Evolutionary conservation across 352 stramenopile genomes (phyloP), one percentile per base, ranked within the genome.

Genomic region (Phytophthora fragariae): DNA sequence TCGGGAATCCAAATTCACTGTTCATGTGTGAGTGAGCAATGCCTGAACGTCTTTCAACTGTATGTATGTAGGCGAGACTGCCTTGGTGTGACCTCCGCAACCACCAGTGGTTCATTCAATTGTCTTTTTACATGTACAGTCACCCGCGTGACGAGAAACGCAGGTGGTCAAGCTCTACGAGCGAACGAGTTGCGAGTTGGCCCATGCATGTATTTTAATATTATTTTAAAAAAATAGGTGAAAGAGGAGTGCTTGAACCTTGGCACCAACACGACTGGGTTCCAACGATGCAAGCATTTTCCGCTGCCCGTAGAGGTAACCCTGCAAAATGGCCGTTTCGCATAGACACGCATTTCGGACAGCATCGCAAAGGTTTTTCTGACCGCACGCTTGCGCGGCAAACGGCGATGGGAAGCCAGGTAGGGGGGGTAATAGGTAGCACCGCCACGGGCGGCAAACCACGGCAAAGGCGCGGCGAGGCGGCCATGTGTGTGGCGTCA

Each of bases 401-500:
- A 57, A 41, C 24, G 8, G 35, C 35, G 35, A 41, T 41, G 35
- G 35, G 35, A 41, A 41, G 33, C 33, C 7, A 39, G 33, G 9
- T 47, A 19, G 68, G 68, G 52, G 35, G 65, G 19, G 19, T 21
- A 21, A 21, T 21, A 64, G 52, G 31, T 17, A 31, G 21, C 15
- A 39, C 33, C 60, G 8, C 19, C 21, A 9, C 52, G 15, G n/a
- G 44, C 44, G 49, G 31, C 39, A 39, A 65, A 5, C 53, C 8
- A 59, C 47, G 37, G 69, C 52, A 72, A 72, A 76, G 69, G 63
- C 50, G 69, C 66, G 68, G 61, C 61, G 44, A 63, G 29, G n/a
- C n/a, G 15, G 41, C 41, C 41, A 19, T 49, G 41, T 5, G 47
- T 27, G 47, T 24, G 6, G 15, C 11, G n/a, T 14, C 14, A 24